Conservation (phyloP, 202 grass and related monocot species). For the Saccharum hybrid region DNA sequence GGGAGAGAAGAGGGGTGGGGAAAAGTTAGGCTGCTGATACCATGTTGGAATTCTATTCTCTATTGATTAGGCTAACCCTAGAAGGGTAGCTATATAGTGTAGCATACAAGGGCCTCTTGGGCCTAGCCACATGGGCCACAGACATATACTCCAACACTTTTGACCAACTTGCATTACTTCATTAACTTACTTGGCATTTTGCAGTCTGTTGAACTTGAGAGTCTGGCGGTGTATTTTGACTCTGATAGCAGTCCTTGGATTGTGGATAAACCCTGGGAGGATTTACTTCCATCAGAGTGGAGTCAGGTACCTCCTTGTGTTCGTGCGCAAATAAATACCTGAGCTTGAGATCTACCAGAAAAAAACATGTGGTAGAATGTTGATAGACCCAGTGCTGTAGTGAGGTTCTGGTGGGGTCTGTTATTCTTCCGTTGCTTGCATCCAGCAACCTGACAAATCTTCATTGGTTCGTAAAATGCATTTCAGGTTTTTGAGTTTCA, state of each 20-base stretch:
- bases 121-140: no score
- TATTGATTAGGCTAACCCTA: no score
- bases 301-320: constrained; percentile 68
- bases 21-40: no score
- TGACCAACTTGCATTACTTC: constrained; percentile 26
- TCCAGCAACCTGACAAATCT: constrained; percentile 26
- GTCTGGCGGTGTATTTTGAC: constrained; percentile 95
- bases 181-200: constrained; percentile 50
- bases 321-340: constrained; percentile 23
- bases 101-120: no score
- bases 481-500: constrained; percentile 89
- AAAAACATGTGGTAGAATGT: constrained; percentile 13
- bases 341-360: constrained; percentile 9
- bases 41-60: no score
- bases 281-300: constrained; percentile 92
- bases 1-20: no score
- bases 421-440: constrained; percentile 27
- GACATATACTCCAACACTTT: constrained; percentile 2
- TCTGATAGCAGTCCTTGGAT: constrained; percentile 86
- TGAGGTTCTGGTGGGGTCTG: constrained; percentile 5
- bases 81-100: no score
- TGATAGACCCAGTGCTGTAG: constrained; percentile 1
- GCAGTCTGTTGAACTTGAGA: constrained; percentile 94
- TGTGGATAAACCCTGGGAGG: constrained; percentile 83
- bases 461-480: constrained; percentile 33